phyloP scores from a whole-genome alignment of 441 rosid genomes.

The Brassica balearica region DNA sequence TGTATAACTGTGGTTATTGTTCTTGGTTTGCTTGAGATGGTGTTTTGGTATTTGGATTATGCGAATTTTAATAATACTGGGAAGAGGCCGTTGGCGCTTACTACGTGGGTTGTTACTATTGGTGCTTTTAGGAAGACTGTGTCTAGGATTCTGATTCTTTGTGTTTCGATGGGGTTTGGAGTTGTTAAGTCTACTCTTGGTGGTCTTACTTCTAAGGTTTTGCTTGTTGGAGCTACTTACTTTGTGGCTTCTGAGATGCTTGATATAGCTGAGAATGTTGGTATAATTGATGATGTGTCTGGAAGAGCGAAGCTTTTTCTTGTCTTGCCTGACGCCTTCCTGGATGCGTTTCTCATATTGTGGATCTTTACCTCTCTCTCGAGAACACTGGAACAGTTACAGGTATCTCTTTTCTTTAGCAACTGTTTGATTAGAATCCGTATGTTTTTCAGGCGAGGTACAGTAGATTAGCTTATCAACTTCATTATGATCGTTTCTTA shows the following conservation, averaged over 20 bases:
- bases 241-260: slow-evolving; percentile 93
- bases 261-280: slow-evolving; percentile 86
- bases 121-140: slow-evolving; percentile 84
- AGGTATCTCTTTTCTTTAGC: slow-evolving; percentile 55
- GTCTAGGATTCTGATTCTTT: slow-evolving; percentile 77
- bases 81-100: slow-evolving; percentile 75
- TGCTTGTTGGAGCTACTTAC: slow-evolving; percentile 84
- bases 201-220: slow-evolving; percentile 91
- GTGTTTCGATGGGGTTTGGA: slow-evolving; percentile 97
- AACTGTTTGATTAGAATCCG: background rate
- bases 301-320: slow-evolving; percentile 93
- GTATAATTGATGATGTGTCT: slow-evolving; percentile 81
- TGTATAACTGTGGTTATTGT: slow-evolving; percentile 75
- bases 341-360: slow-evolving; percentile 90
- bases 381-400: slow-evolving; percentile 83
- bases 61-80: slow-evolving; percentile 81
- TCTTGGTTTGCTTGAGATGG: slow-evolving; percentile 89
- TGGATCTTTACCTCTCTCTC: slow-evolving; percentile 92
- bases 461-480: slow-evolving; percentile 25
- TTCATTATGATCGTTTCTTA: slow-evolving; percentile 17
- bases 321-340: slow-evolving; percentile 89
- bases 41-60: slow-evolving; percentile 88
- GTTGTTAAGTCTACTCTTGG: slow-evolving; percentile 97
- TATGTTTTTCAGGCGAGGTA: slow-evolving; percentile 26
- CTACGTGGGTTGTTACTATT: slow-evolving; percentile 90